phyloP scores from a whole-genome alignment of 257 asterid species.

The Nicotiana otophora region DNA sequence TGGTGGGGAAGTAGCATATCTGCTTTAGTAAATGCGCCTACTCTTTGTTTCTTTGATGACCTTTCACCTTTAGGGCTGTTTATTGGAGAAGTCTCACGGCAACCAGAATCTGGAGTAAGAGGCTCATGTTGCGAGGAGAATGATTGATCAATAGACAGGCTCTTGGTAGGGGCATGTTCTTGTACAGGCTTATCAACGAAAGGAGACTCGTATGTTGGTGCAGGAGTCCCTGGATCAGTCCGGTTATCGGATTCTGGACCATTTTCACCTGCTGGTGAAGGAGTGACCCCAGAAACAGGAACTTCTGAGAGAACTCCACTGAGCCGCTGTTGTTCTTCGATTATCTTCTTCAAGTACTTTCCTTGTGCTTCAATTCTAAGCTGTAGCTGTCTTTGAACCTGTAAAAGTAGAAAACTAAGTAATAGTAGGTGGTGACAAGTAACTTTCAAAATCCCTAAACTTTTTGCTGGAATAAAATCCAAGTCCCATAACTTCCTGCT shows the following conservation, averaged over 20 bases:
- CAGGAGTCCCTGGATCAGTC: slow-evolving; percentile 75
- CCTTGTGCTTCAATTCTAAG: slow-evolving; percentile 97
- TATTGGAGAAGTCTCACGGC: slow-evolving; percentile 34
- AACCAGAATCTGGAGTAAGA: slow-evolving; percentile 73
- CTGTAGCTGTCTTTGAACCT: slow-evolving; percentile 98
- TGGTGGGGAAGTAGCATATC: slow-evolving; percentile 46
- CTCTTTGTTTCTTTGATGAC: slow-evolving; percentile 47
- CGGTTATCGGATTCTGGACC: slow-evolving; percentile 48
- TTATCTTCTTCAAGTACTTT: slow-evolving; percentile 86
- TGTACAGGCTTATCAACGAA: slow-evolving; percentile 40
- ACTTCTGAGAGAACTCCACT: slow-evolving; percentile 67
- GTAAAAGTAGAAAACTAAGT: neutral
- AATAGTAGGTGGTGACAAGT: neutral
- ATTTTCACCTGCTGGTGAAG: slow-evolving; percentile 32
- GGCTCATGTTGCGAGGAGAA: slow-evolving; percentile 79
- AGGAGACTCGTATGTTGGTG: slow-evolving; percentile 70
- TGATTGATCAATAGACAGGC: slow-evolving; percentile 65
- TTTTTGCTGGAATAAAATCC: neutral
- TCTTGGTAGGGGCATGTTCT: slow-evolving; percentile 43
- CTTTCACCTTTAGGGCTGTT: slow-evolving; percentile 45
- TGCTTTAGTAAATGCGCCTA: slow-evolving; percentile 32
- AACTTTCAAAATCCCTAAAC: neutral
- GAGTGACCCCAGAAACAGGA: slow-evolving; percentile 43
- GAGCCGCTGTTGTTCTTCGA: slow-evolving; percentile 88
- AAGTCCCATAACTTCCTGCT: neutral